Percentiles rank a stretch among this genome's conserved stretches.
phyloP scores from a whole-genome alignment of 2,329 filamentous ascomycete species.

The Epichloe typhina region DNA sequence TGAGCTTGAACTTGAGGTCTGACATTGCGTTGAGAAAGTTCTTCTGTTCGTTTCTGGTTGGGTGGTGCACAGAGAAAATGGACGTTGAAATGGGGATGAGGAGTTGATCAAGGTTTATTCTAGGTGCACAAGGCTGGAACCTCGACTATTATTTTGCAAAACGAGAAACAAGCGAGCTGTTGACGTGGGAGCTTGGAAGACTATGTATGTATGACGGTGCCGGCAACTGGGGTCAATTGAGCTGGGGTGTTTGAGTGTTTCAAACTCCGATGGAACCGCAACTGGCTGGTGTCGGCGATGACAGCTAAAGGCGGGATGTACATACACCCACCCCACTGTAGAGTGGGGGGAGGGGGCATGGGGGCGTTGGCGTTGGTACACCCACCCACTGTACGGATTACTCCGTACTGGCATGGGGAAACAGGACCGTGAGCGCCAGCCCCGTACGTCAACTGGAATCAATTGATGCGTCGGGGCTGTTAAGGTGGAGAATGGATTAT shows the following conservation, averaged over 20 bases:
- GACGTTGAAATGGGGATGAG: too few relatives aligned
- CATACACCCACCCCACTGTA: not conserved
- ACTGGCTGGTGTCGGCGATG: slow-evolving; percentile 6
- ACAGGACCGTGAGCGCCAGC: slow-evolving; percentile 7
- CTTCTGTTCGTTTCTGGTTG: not conserved
- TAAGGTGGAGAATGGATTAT: too few relatives aligned
- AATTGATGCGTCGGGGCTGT: too few relatives aligned
- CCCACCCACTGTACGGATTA: not conserved
- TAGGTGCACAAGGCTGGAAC: too few relatives aligned
- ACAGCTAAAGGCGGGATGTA: not conserved
- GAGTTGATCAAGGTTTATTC: too few relatives aligned
- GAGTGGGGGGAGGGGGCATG: not conserved
- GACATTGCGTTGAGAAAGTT: not conserved
- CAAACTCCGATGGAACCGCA: not conserved
- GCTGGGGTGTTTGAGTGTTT: not conserved
- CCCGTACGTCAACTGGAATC: too few relatives aligned
- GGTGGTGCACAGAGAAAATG: too few relatives aligned
- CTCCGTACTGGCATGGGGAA: slow-evolving; percentile 8
- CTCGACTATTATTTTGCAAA: not conserved
- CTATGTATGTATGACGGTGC: not conserved
- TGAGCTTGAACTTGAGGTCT: slow-evolving; percentile 41
- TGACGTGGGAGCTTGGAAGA: not conserved
- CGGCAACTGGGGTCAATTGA: not conserved
- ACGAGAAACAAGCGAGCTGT: not conserved
- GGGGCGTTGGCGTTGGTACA: not conserved